Conservation (phyloP, 164 flowering plant species). For the Brasenia schreberi region DNA sequence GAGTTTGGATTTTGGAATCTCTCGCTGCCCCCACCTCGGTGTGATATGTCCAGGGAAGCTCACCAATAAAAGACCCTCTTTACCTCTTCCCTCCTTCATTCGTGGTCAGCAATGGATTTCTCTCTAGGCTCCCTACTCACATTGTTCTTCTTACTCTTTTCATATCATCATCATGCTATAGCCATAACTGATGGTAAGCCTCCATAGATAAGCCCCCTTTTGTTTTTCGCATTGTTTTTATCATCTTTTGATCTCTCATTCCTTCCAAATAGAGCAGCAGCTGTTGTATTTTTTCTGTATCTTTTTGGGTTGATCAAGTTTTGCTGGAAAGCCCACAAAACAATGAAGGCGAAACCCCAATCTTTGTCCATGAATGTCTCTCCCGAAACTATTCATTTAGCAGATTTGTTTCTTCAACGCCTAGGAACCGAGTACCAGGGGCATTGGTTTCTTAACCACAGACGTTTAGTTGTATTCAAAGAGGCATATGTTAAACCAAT, state of each 20-base stretch:
- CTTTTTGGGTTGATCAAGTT: too few species aligned
- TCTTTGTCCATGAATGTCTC: too few species aligned
- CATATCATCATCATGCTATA: not conserved
- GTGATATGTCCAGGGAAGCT: not conserved
- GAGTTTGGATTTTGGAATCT: not conserved
- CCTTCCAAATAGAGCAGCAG: not conserved
- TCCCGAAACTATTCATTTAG: too few species aligned
- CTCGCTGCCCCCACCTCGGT: not conserved
- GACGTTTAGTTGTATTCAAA: too few species aligned
- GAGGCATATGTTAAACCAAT: too few species aligned
- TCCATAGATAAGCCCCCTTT: not conserved
- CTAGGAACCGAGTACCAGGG: too few species aligned
- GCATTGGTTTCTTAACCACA: too few species aligned
- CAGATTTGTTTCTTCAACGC: too few species aligned
- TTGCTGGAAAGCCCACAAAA: too few species aligned
- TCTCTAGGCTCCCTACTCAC: not conserved
- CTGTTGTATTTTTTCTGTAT: not conserved
- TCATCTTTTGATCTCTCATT: too few species aligned
- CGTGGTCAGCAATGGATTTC: not conserved
- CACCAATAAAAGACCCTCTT: not conserved
- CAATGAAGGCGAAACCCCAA: too few species aligned
- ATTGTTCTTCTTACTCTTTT: not conserved
- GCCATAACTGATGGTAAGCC: not conserved
- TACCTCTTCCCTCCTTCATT: not conserved
- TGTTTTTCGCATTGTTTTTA: too few species aligned